Base-by-base conservation (phyloP, 1,139 yeast species). In the Candida smagusa region DNA sequence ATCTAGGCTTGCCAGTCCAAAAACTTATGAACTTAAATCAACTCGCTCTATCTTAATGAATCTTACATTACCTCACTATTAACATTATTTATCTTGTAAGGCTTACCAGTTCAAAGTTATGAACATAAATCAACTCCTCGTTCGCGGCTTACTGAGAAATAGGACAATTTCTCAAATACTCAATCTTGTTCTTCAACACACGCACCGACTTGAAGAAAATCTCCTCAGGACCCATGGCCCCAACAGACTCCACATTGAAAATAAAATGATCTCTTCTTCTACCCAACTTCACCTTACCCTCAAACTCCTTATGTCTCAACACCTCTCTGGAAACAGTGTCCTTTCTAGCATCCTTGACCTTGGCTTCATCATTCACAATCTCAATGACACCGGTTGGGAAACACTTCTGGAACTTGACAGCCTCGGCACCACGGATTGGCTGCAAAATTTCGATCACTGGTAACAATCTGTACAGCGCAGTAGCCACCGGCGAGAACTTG, bases 311-410 rank as follows among this genome's bases (percentile, higher is more conserved):
- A 60, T 92, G 96, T 63, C 98, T 81, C 52, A 92, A 74, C 9
- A 90, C 97, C 63, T 92, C 98, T 64, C 98, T 79, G 7, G 96
- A 87, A 31, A 92, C 98, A 2, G 98, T 92, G 62, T 92, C 98
- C 57, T 79, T 84, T 68, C 98, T 79, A 2, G 97, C 79, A 61
- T 92, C 96, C 46, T 80, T 75, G 13, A 92, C 95, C 50, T 59
- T 76, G 0, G 98, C 97, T 51, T 79, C 78, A 33, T 82, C 95
- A 21, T 74, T 60, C 52, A 83, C 72, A 47, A 92, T 79, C 23
- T 76, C 96, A 59, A 92, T 77, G 33, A 92, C 98, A 25, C 98
- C 98, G 3, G 84, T 74, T 28, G 97, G 94, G 73, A 92, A 92
- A 63, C 97, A 90, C 52, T 77, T 77, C 59, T 86, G 89, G 65